phyloP scores from a whole-genome alignment of 176 grass and related monocot genomes.

The Canna indica region DNA sequence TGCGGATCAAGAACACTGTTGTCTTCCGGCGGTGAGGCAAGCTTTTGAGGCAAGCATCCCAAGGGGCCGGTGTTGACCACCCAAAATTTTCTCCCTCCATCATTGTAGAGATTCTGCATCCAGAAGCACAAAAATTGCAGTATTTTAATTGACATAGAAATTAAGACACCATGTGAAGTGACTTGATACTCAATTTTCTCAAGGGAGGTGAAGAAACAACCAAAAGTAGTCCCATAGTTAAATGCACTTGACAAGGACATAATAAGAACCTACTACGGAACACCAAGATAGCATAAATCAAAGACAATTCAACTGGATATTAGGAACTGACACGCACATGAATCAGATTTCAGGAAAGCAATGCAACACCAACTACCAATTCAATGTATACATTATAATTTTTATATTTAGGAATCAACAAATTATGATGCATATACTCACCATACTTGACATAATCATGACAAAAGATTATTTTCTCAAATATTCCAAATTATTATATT shows the following conservation, averaged over 20 bases:
- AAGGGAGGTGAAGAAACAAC: neutral
- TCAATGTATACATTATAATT: too few species aligned
- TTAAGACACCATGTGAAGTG: neutral
- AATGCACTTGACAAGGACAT: neutral
- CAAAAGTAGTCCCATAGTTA: too few species aligned
- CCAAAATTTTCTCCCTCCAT: conserved; percentile 64
- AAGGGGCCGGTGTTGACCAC: conserved; percentile 59
- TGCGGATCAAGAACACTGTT: conserved; percentile 44
- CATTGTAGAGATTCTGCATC: conserved; percentile 48
- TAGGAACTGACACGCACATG: too few species aligned
- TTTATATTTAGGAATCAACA: neutral
- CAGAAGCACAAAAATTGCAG: neutral
- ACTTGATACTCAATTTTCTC: neutral
- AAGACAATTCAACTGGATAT: too few species aligned
- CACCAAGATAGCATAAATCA: too few species aligned
- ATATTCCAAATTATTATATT: too few species aligned
- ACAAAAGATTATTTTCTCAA: too few species aligned
- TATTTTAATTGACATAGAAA: too few species aligned
- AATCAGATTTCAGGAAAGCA: too few species aligned
- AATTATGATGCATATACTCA: too few species aligned
- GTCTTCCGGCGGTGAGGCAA: conserved; percentile 42
- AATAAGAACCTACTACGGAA: too few species aligned
- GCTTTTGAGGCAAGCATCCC: conserved; percentile 83
- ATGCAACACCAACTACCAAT: neutral
- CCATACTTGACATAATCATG: too few species aligned